Conservation (phyloP, 1,139 yeast genomes). For the Scheffersomyces segobiensis region DNA sequence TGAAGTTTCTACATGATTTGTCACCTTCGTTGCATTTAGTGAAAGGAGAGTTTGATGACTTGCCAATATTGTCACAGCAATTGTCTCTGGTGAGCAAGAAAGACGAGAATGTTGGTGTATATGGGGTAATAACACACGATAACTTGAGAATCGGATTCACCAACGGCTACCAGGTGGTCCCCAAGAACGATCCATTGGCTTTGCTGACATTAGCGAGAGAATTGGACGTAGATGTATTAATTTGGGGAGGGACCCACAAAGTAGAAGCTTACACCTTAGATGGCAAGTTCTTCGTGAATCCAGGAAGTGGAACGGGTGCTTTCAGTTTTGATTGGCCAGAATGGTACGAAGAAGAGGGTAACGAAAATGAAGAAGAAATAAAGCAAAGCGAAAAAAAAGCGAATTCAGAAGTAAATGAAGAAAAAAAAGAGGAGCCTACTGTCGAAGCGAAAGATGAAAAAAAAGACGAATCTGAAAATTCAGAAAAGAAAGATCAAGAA, state of each 20-base stretch:
- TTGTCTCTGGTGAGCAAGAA: conserved; percentile 22
- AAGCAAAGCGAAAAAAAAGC: conserved; percentile 33
- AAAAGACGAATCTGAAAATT: conserved; percentile 16
- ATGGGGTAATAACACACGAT: conserved; percentile 67
- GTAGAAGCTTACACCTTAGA: conserved; percentile 93
- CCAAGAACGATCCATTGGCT: conserved; percentile 84
- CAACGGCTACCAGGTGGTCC: conserved; percentile 82
- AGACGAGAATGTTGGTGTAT: conserved; percentile 59
- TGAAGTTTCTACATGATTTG: conserved; percentile 62
- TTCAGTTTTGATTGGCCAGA: conserved; percentile 52
- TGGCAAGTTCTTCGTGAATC: conserved; percentile 89
- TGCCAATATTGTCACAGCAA: conserved; percentile 33
- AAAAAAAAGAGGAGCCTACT: conserved; percentile 8
- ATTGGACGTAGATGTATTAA: conserved; percentile 84
- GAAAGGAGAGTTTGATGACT: conserved; percentile 70
- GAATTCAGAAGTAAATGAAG: conserved; percentile 18
- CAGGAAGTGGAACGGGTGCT: conserved; percentile 97
- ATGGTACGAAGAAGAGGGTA: conserved; percentile 48
- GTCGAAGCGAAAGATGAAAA: conserved; percentile 12
- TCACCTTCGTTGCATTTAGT: conserved; percentile 77
- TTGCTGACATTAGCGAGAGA: conserved; percentile 82
- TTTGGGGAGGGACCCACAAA: conserved; percentile 97
- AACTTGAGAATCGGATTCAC: conserved; percentile 79
- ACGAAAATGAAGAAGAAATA: conserved; percentile 29
- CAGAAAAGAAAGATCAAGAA: conserved; percentile 9